These are phyloP conservation scores for Aureobasidium sp. DNA, from an alignment of 2,329 filamentous ascomycete species.

Conservation along the genomic window DNA sequence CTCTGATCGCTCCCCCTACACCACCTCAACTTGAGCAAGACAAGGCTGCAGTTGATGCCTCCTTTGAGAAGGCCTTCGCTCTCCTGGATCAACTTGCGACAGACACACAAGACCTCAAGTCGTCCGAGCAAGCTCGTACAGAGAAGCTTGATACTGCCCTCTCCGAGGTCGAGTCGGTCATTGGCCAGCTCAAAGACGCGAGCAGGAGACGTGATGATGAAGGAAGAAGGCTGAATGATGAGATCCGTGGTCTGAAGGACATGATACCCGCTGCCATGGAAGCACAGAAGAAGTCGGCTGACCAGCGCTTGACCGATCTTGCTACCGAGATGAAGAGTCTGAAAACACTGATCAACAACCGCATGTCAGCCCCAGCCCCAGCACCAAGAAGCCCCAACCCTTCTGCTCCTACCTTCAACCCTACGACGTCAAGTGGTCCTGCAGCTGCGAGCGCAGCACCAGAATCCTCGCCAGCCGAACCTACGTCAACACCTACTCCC, in stretches of 20 bases:
- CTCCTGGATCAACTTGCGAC: constrained; percentile 86
- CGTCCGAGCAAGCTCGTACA: constrained; percentile 74
- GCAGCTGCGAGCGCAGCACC: neutral
- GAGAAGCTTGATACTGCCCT: constrained; percentile 75
- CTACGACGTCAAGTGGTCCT: neutral
- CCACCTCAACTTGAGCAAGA: constrained; percentile 90
- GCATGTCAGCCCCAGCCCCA: constrained; percentile 33
- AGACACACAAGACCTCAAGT: constrained; percentile 83
- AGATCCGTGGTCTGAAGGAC: constrained; percentile 74
- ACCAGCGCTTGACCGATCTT: constrained; percentile 74
- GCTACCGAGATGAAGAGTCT: constrained; percentile 82
- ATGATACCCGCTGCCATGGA: constrained; percentile 83
- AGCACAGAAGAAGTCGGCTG: constrained; percentile 75
- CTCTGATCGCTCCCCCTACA: constrained; percentile 85
- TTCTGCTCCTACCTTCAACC: constrained; percentile 5
- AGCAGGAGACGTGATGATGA: constrained; percentile 81
- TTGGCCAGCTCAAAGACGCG: constrained; percentile 71
- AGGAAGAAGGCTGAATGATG: constrained; percentile 73
- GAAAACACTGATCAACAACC: constrained; percentile 71
- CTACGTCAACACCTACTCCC: constrained; percentile 23
- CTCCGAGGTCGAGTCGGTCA: constrained; percentile 73
- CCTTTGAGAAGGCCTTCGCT: constrained; percentile 85
- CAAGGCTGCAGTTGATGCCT: constrained; percentile 84
- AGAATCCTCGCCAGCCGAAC: constrained; percentile 11
- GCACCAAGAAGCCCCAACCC: neutral